These are phyloP conservation scores for Malus orientalis DNA, from an alignment of 306 rosid species.

Conservation along the genomic window DNA sequence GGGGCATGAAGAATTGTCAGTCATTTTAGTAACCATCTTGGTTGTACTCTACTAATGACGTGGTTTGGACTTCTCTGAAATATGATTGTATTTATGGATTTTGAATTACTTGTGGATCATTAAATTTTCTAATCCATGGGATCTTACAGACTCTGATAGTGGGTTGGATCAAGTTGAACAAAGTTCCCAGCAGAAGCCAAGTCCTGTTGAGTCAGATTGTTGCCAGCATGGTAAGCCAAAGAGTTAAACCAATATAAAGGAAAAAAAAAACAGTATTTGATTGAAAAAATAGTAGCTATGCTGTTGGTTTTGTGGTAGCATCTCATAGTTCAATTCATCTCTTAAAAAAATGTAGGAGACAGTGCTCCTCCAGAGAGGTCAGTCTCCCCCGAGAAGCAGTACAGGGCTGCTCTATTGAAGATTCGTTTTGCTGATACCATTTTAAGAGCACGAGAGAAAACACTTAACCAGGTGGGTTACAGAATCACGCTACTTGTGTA, in stretches of 20 bases:
- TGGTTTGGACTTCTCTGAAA: not conserved
- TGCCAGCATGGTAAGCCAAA: slow-evolving; percentile 58
- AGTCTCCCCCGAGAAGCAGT: slow-evolving; percentile 59
- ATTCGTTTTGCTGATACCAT: slow-evolving; percentile 75
- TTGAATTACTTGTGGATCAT: not conserved
- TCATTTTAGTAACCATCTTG: not conserved
- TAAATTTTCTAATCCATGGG: not conserved
- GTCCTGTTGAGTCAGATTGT: slow-evolving; percentile 54
- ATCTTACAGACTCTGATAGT: slow-evolving; percentile 46
- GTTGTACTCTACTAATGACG: not conserved
- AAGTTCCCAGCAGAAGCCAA: slow-evolving; percentile 47
- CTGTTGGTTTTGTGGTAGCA: slow-evolving; percentile 13
- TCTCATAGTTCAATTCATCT: slow-evolving; percentile 14
- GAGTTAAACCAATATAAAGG: slow-evolving; percentile 1
- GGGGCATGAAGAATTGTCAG: not conserved
- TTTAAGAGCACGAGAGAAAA: slow-evolving; percentile 74
- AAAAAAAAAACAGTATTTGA: not conserved
- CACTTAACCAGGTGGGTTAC: slow-evolving; percentile 52
- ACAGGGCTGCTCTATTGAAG: slow-evolving; percentile 65
- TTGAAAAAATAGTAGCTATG: no score
- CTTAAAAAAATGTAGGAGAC: slow-evolving; percentile 42
- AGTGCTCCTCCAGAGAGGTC: slow-evolving; percentile 56
- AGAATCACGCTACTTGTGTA: slow-evolving; percentile 11
- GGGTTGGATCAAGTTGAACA: slow-evolving; percentile 71
- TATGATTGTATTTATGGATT: not conserved